phyloP scores from a whole-genome alignment of 2,329 filamentous ascomycete species.

The Colletotrichum zoysiae region DNA sequence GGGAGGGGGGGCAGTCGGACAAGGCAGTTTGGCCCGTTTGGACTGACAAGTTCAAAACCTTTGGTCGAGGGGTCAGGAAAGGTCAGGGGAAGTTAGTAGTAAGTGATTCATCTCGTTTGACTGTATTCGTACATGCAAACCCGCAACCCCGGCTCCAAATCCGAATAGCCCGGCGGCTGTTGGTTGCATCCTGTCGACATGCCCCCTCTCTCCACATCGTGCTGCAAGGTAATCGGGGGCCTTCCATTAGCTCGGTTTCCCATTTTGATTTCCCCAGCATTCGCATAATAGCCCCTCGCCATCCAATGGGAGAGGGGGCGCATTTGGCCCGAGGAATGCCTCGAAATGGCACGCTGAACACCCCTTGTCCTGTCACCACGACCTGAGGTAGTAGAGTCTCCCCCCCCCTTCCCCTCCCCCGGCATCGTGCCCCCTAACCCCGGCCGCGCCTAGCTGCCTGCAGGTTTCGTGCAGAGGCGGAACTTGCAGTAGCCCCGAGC shows the following conservation, averaged over 20 bases:
- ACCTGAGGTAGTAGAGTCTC: too few relatives aligned
- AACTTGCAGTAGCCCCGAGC: constrained; percentile 24
- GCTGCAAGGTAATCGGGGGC: constrained; percentile 28
- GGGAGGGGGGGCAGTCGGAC: background rate
- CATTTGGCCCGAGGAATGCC: background rate
- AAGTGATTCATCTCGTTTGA: background rate
- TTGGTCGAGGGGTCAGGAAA: background rate
- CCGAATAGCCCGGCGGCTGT: constrained; percentile 30
- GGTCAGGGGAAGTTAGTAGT: too few relatives aligned
- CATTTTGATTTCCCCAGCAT: constrained; percentile 42
- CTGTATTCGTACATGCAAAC: background rate
- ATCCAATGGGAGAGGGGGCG: constrained; percentile 24
- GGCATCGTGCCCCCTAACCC: background rate
- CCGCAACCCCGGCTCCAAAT: constrained; percentile 23
- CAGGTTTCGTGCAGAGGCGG: constrained; percentile 29
- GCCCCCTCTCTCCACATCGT: constrained; percentile 23
- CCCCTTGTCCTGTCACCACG: background rate
- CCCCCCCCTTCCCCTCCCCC: background rate
- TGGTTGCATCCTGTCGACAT: constrained; percentile 6
- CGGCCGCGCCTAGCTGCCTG: constrained; percentile 22
- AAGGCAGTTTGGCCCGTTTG: constrained; percentile 3
- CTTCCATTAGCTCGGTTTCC: constrained; percentile 40
- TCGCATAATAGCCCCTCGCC: constrained; percentile 33
- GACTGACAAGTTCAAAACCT: constrained; percentile 3
- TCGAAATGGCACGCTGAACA: background rate